Conservation (phyloP, 2,329 filamentous ascomycete genomes). For the Phyllosticta citrichinensis region DNA sequence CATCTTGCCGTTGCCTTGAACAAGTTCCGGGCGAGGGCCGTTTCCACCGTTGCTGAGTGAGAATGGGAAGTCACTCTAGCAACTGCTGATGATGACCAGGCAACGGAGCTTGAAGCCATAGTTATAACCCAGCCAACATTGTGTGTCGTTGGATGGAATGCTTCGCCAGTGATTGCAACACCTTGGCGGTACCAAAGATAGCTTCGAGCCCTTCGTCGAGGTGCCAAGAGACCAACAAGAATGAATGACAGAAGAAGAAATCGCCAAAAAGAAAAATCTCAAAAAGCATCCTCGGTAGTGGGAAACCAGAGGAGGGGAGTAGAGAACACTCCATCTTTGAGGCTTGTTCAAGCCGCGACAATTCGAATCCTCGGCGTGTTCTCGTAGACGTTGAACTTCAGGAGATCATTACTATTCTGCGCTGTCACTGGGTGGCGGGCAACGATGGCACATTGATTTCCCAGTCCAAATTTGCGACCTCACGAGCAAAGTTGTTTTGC, state of each 20-base stretch:
- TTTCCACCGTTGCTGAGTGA: neutral
- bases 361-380: neutral
- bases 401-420: too few relatives aligned
- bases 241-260: neutral
- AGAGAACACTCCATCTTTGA: neutral
- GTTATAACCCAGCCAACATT: neutral
- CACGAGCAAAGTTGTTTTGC: neutral
- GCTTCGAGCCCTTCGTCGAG: neutral
- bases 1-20: neutral
- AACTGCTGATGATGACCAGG: constrained; percentile 5
- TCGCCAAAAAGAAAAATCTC: neutral
- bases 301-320: neutral
- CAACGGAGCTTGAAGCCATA: neutral
- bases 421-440: too few relatives aligned
- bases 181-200: neutral
- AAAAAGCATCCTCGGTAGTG: neutral
- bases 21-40: neutral
- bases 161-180: neutral
- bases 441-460: neutral
- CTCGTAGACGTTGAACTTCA: neutral
- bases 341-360: neutral
- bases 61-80: constrained; percentile 5
- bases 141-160: neutral
- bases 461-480: neutral
- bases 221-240: neutral